Evolutionary conservation across 306 rosid genomes (phyloP), one percentile per base, ranked within the genome.

Genomic region (Vigna nakashimae): DNA sequence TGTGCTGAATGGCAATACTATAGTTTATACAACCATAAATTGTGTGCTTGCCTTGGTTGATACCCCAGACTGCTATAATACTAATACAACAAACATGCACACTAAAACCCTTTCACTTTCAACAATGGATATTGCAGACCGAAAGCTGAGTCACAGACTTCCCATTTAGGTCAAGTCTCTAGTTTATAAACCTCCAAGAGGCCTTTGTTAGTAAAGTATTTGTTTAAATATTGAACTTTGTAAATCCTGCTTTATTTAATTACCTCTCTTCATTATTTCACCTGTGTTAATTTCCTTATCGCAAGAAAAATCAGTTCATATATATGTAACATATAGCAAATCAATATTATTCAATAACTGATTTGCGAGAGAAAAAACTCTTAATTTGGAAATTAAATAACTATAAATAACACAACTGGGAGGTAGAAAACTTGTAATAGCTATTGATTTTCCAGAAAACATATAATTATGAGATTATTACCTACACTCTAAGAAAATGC

Each of bases 381-480:
- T 11, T 55, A 38, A 55, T 56, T 8, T 55, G 32, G 36, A 14
- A 55, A 55, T 18, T 11, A 55, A 34, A 51, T 16, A 20, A 38
- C 13, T 53, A 56, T 7, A 56, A 73, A 71, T 6, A 50, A 50
- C 56, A 22, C 2, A 67, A 32, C 51, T 14, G 11, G 20, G 46
- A 5, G 56, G 16, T 12, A 8, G 43, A 52, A 16, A 11, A 53
- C 66, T 22, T 65, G 43, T 38, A 42, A 36, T 22, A 76, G 56
- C 73, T 10, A n/a, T 16, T 52, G 66, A 65, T 13, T 48, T 20
- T 51, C 43, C 28, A 36, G 65, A 52, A 12, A 49, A 52, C 52
- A 50, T 8, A 63, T 46, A 62, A 62, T 42, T 55, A 56, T 18
- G 78, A 52, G 32, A 36, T 38, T 40, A 34, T 64, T 65, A 18